Conservation (phyloP, 2,329 filamentous ascomycete species). For the Colletotrichum incanum region DNA sequence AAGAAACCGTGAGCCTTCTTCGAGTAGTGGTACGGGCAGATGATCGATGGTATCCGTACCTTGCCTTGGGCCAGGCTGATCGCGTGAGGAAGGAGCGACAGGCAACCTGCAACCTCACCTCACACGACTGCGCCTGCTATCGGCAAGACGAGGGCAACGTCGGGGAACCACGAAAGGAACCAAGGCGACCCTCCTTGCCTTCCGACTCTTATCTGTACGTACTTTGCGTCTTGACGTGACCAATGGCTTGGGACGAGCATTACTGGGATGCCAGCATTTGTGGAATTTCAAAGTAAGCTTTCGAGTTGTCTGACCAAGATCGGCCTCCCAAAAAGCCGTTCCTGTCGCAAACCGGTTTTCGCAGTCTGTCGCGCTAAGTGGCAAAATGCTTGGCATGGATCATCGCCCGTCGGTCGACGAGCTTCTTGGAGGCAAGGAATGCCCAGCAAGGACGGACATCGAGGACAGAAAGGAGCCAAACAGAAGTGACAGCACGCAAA, state of each 20-base stretch:
- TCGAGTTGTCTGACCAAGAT: constrained; percentile 38
- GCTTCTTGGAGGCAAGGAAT: constrained; percentile 12
- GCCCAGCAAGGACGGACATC: constrained; percentile 18
- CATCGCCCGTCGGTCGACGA: constrained; percentile 30
- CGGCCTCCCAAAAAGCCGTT: constrained; percentile 34
- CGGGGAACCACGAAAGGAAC: neutral
- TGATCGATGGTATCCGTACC: constrained; percentile 12
- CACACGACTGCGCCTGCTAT: constrained; percentile 1
- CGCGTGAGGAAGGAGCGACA: constrained; percentile 1
- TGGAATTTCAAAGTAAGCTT: constrained; percentile 32
- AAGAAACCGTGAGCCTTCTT: constrained; percentile 14
- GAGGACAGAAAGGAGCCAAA: constrained; percentile 2
- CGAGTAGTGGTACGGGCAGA: constrained; percentile 1
- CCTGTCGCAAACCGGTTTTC: constrained; percentile 44
- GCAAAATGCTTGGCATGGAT: constrained; percentile 42
- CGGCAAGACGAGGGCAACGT: constrained; percentile 17
- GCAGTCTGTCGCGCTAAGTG: constrained; percentile 23
- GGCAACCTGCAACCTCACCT: neutral
- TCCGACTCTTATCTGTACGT: neutral
- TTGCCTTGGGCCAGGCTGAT: constrained; percentile 1
- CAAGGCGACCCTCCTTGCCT: constrained; percentile 1
- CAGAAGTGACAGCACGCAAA: constrained; percentile 8
- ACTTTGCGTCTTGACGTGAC: neutral
- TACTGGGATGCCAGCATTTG: constrained; percentile 14
- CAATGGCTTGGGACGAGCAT: constrained; percentile 6